phyloP scores from a whole-genome alignment of 139 green algal genomes.

The Chlorella vulgaris region DNA sequence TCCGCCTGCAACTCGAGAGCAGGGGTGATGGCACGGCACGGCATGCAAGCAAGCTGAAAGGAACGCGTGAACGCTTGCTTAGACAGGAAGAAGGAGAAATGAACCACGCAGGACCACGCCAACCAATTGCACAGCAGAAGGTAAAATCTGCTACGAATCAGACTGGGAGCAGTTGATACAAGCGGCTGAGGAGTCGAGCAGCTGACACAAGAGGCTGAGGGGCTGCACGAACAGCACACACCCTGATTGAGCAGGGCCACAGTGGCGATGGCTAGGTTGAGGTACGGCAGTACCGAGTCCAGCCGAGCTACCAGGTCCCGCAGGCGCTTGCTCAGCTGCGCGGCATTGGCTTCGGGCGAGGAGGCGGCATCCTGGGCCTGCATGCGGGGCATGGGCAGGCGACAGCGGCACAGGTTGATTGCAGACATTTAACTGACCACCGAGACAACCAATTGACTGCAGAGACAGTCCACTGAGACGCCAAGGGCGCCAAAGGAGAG shows the following conservation, averaged over 20 bases:
- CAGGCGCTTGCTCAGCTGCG: conserved; percentile 16
- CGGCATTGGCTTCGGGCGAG: not conserved
- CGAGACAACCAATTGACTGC: too few relatives aligned
- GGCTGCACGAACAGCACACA: not conserved
- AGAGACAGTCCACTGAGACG: too few relatives aligned
- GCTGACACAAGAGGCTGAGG: not conserved
- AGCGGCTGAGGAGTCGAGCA: too few relatives aligned
- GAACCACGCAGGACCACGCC: not conserved
- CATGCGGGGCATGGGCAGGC: not conserved
- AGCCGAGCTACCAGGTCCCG: conserved; percentile 2
- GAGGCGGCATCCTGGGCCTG: conserved; percentile 19
- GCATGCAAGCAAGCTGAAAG: not conserved
- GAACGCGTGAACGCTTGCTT: not conserved
- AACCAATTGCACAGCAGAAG: not conserved
- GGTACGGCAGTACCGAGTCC: conserved; percentile 16
- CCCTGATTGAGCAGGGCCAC: conserved; percentile 17
- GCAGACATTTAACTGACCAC: too few relatives aligned
- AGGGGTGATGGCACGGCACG: not conserved
- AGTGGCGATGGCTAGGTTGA: conserved; percentile 9
- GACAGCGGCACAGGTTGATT: too few relatives aligned
- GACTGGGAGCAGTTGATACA: too few relatives aligned
- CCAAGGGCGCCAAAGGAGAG: too few relatives aligned
- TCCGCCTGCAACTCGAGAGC: not conserved
- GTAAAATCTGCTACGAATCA: too few relatives aligned
- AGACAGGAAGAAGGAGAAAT: not conserved